Evolutionary conservation across 2,329 filamentous ascomycete species (phyloP).

Genomic region (Daldinia sp.): DNA sequence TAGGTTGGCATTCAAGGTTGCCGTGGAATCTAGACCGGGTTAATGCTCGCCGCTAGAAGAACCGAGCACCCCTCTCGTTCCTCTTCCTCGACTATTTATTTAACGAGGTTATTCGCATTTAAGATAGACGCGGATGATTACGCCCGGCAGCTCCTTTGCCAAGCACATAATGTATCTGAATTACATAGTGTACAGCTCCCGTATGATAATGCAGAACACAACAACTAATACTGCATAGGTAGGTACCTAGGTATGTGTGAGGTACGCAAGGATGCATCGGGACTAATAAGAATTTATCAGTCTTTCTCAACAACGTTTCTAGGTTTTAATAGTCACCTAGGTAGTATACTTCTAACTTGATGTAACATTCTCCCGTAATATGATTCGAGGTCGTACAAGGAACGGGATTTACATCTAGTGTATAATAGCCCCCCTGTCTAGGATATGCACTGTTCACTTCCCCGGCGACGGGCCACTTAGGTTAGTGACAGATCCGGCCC

Average conservation of each 20-base stretch:
- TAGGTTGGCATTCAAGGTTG: background rate
- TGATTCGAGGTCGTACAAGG: background rate
- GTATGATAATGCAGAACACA: too few species aligned
- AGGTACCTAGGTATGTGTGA: too few species aligned
- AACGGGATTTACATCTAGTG: background rate
- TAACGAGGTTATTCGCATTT: background rate
- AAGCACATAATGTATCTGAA: background rate
- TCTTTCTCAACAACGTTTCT: too few species aligned
- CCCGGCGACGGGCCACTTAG: conserved; percentile 15
- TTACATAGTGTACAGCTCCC: too few species aligned
- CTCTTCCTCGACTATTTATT: background rate
- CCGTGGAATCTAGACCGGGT: conserved; percentile 14
- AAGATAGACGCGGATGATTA: background rate
- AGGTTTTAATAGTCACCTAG: too few species aligned
- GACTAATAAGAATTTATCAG: too few species aligned
- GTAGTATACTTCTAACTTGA: too few species aligned
- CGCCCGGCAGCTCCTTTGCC: background rate
- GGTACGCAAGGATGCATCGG: too few species aligned
- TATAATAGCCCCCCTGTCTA: background rate
- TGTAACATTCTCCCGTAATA: background rate
- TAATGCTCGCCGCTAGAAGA: conserved; percentile 29
- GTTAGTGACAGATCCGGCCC: conserved; percentile 37
- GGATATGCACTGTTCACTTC: conserved; percentile 15
- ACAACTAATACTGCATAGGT: too few species aligned
- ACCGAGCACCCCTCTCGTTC: conserved; percentile 19